These are phyloP conservation scores for Penicillium salamii DNA, from an alignment of 495 filamentous ascomycete species.

Conservation along the genomic window DNA sequence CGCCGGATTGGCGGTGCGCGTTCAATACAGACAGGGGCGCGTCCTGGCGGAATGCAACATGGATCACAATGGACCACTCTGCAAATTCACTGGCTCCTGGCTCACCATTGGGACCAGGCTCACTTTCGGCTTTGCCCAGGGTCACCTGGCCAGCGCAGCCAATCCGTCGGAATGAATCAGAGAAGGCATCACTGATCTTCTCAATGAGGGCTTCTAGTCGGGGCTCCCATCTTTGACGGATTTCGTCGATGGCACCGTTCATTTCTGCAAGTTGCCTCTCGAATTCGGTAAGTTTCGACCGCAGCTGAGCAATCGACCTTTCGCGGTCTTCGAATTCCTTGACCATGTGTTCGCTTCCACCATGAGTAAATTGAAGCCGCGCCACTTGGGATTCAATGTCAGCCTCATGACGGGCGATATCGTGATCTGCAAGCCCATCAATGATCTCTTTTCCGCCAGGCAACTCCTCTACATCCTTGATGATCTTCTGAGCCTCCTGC, in stretches of 20 bases:
- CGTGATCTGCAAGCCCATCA: constrained; percentile 37
- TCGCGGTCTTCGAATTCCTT: constrained; percentile 53
- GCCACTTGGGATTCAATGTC: constrained; percentile 73
- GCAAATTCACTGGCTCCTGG: constrained; percentile 78
- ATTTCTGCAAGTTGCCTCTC: constrained; percentile 47
- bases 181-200: constrained; percentile 85
- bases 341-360: constrained; percentile 72
- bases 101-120: constrained; percentile 34
- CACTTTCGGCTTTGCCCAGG: constrained; percentile 49
- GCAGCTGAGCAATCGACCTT: constrained; percentile 34
- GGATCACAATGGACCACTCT: constrained; percentile 89
- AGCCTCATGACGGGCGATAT: constrained; percentile 62
- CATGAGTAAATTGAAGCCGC: constrained; percentile 75
- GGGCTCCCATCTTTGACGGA: constrained; percentile 75
- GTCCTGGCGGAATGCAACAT: constrained; percentile 87
- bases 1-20: constrained; percentile 91
- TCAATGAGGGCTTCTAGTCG: constrained; percentile 70
- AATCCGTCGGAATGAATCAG: constrained; percentile 87
- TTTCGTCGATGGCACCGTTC: constrained; percentile 54
- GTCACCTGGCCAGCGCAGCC: constrained; percentile 91
- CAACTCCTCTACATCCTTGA: constrained; percentile 6
- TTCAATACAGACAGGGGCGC: constrained; percentile 82
- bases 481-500: constrained; percentile 33
- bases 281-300: constrained; percentile 43
- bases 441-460: constrained; percentile 33